These are phyloP conservation scores for Hypoxylon intermedium DNA, from an alignment of 495 filamentous ascomycete species.

Conservation along the genomic window DNA sequence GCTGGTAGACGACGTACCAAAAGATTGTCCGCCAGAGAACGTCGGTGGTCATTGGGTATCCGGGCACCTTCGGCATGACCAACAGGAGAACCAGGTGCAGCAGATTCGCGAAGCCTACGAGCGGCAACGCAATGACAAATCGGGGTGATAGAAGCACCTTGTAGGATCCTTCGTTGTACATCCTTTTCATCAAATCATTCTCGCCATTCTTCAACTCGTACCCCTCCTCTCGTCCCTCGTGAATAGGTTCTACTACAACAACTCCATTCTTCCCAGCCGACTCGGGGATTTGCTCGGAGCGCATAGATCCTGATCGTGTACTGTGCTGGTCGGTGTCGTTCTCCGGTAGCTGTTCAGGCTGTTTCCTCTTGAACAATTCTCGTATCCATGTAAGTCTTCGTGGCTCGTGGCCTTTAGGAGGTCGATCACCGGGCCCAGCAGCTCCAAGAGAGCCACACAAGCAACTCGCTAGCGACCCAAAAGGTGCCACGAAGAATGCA, in stretches of 20 bases:
- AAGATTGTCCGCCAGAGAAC: constrained; percentile 33
- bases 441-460: constrained; percentile 11
- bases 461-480: constrained; percentile 24
- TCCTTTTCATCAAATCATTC: background rate
- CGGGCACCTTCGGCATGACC: constrained; percentile 29
- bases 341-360: constrained; percentile 6
- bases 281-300: background rate
- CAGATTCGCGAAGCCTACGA: constrained; percentile 31
- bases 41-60: constrained; percentile 22
- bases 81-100: constrained; percentile 30
- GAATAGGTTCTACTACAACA: background rate
- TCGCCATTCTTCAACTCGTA: constrained; percentile 3
- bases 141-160: constrained; percentile 32
- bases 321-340: constrained; percentile 4
- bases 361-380: constrained; percentile 7
- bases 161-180: constrained; percentile 13
- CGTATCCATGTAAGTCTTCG: constrained; percentile 8
- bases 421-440: background rate
- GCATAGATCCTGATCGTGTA: constrained; percentile 2
- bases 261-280: background rate
- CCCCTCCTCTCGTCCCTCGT: constrained; percentile 1
- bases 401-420: background rate
- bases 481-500: constrained; percentile 28
- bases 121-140: constrained; percentile 30
- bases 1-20: constrained; percentile 35